These are phyloP conservation scores for Sergeia podlipaevii DNA, from an alignment of 208 protist genomes.

Conservation along the genomic window DNA sequence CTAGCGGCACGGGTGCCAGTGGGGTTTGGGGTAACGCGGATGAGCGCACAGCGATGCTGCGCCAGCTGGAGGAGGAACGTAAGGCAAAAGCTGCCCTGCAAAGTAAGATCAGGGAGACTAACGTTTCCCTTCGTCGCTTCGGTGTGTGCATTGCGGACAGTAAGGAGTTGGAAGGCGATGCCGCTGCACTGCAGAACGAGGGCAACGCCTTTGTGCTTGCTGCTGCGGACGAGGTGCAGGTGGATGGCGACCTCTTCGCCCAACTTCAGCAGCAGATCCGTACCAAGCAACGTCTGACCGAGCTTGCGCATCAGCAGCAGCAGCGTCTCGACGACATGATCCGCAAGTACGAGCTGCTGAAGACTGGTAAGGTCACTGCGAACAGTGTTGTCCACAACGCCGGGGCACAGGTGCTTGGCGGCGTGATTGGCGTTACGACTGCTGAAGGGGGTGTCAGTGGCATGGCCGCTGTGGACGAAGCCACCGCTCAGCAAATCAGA, in stretches of 20 bases:
- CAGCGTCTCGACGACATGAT: conserved; percentile 78
- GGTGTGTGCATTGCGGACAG: conserved; percentile 72
- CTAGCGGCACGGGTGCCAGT: background rate
- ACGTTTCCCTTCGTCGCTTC: conserved; percentile 77
- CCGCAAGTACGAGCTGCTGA: conserved; percentile 85
- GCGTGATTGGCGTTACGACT: background rate
- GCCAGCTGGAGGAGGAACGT: conserved; percentile 57
- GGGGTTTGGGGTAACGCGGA: conserved; percentile 17
- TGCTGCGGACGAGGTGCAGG: conserved; percentile 52
- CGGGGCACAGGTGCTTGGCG: conserved; percentile 1
- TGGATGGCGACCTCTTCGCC: conserved; percentile 72
- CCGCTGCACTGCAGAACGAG: conserved; percentile 17
- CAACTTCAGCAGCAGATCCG: conserved; percentile 87
- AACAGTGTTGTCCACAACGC: conserved; percentile 13
- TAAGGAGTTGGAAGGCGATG: conserved; percentile 18
- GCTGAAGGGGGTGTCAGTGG: conserved; percentile 6
- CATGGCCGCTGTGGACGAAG: conserved; percentile 49
- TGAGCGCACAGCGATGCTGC: conserved; percentile 24
- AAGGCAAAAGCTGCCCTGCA: conserved; percentile 49
- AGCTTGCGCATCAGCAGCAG: conserved; percentile 86
- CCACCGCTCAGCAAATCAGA: conserved; percentile 58
- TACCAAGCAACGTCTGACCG: conserved; percentile 78
- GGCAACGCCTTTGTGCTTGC: conserved; percentile 60
- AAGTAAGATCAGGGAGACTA: conserved; percentile 68
- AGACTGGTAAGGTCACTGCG: conserved; percentile 69